These are phyloP conservation scores for Penicillium thymicola DNA, from an alignment of 2,329 filamentous ascomycete species.

Conservation along the genomic window DNA sequence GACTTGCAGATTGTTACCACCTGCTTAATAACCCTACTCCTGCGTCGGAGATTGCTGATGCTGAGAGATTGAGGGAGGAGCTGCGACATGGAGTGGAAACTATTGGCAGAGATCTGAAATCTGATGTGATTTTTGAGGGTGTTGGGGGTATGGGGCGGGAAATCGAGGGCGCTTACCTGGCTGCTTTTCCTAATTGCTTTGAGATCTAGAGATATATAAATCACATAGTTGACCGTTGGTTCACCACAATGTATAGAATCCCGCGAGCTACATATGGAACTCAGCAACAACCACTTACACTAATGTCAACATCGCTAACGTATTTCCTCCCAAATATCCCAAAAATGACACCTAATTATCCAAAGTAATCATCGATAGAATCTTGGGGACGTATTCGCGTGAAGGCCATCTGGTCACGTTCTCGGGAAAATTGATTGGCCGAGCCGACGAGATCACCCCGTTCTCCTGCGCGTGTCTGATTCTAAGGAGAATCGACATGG, in stretches of 20 bases:
- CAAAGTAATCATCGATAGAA: background rate
- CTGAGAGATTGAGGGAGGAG: constrained; percentile 23
- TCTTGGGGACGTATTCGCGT: background rate
- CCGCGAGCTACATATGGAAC: background rate
- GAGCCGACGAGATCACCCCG: constrained; percentile 3
- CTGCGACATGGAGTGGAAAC: constrained; percentile 19
- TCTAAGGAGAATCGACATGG: background rate
- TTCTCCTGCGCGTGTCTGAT: background rate
- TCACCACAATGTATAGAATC: background rate
- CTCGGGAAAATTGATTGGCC: constrained; percentile 1
- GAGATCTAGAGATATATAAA: constrained; percentile 7
- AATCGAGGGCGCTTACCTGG: constrained; percentile 22
- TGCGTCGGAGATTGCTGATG: constrained; percentile 22
- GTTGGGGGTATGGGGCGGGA: constrained; percentile 22
- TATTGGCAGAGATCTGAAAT: constrained; percentile 16
- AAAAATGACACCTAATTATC: background rate
- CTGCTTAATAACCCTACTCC: constrained; percentile 19
- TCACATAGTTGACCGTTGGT: background rate
- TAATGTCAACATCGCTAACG: background rate
- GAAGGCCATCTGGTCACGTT: background rate
- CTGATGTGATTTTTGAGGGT: constrained; percentile 23
- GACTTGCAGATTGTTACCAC: constrained; percentile 19
- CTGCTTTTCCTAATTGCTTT: constrained; percentile 12
- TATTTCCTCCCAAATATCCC: background rate
- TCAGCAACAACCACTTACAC: background rate